Evolutionary conservation across 371 early-diverging fungal species (phyloP).

Genomic region (Gilbertella persicaria): DNA sequence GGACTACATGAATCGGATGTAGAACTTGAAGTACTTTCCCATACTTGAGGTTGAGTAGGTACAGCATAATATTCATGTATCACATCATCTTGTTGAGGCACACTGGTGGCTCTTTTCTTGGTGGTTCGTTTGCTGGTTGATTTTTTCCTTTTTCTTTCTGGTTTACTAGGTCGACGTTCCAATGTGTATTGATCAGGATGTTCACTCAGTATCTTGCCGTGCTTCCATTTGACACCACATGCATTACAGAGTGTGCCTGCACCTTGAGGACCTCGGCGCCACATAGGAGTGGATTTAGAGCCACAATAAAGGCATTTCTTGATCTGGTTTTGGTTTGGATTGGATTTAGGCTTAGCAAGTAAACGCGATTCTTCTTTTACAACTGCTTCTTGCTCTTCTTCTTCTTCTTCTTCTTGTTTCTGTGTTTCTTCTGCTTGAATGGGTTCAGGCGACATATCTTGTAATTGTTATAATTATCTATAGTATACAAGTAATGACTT

Average conservation of each 20-base stretch:
- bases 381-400: not conserved
- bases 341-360: slow-evolving; percentile 3
- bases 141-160: slow-evolving; percentile 13
- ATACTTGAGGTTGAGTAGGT: slow-evolving; percentile 5
- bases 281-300: slow-evolving; percentile 85
- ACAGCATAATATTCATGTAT: slow-evolving; percentile 12
- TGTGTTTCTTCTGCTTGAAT: too few relatives aligned
- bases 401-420: not conserved
- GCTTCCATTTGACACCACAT: slow-evolving; percentile 90
- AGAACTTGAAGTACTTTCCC: slow-evolving; percentile 22
- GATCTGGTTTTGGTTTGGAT: slow-evolving; percentile 8
- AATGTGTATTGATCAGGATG: slow-evolving; percentile 1
- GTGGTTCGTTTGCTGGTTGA: not conserved
- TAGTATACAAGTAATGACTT: not conserved
- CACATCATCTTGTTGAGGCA: not conserved
- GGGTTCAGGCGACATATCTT: too few relatives aligned
- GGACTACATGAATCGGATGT: slow-evolving; percentile 26
- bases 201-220: slow-evolving; percentile 61
- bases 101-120: not conserved
- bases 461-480: too few relatives aligned
- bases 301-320: slow-evolving; percentile 77
- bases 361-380: not conserved
- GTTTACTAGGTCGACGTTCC: slow-evolving; percentile 5
- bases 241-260: slow-evolving; percentile 86
- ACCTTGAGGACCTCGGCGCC: slow-evolving; percentile 87